phyloP scores from a whole-genome alignment of 164 flowering plant genomes.

The Stephania cephalantha region DNA sequence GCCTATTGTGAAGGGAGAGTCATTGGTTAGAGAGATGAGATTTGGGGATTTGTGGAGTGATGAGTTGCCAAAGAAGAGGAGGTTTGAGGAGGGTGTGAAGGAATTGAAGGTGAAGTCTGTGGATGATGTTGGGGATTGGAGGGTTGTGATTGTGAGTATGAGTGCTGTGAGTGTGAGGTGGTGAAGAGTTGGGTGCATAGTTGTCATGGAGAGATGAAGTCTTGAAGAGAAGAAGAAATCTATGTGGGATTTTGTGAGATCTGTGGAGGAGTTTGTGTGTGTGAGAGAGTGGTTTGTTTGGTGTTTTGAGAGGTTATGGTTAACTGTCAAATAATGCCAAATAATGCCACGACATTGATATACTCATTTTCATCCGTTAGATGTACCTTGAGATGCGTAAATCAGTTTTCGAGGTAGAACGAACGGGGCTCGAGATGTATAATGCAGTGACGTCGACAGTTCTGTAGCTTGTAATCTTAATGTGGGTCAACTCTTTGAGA shows the following conservation, averaged over 20 bases:
- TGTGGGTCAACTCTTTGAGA: too few species aligned
- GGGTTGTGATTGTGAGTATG: conserved; percentile 1
- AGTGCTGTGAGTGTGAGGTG: conserved; percentile 6
- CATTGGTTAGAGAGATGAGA: conserved; percentile 41
- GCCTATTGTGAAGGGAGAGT: conserved; percentile 36
- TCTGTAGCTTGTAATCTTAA: too few species aligned
- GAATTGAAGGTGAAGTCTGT: conserved; percentile 50
- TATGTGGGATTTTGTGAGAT: background rate
- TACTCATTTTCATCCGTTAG: too few species aligned
- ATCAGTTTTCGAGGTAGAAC: too few species aligned
- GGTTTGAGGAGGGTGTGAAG: conserved; percentile 29
- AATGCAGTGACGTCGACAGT: too few species aligned
- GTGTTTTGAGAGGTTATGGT: too few species aligned
- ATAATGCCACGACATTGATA: too few species aligned
- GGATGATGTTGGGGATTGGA: conserved; percentile 15
- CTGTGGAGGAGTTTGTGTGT: background rate
- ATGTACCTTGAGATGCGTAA: too few species aligned
- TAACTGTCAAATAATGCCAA: too few species aligned
- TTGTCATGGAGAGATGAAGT: conserved; percentile 12
- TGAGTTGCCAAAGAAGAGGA: conserved; percentile 38
- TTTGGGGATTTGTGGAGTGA: conserved; percentile 23
- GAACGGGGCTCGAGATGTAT: too few species aligned
- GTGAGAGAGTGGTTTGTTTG: too few species aligned
- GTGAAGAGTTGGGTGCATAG: conserved; percentile 4
- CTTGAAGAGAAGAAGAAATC: background rate